phyloP scores from a whole-genome alignment of 2,329 filamentous ascomycete genomes.

The Alternaria sp. region DNA sequence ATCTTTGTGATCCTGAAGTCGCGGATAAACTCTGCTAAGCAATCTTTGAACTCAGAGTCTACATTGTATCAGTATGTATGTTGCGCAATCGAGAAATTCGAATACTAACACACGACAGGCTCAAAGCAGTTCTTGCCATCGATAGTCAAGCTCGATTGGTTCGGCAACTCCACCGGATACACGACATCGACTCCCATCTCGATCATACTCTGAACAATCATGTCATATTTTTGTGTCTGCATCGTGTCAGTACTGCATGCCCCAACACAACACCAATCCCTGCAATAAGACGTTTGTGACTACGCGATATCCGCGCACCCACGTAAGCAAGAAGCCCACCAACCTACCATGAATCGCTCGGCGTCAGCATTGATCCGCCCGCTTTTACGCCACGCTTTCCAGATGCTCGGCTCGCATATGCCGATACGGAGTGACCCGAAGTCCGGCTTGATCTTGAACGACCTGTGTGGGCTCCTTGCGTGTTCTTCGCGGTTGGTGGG shows the following conservation, averaged over 20 bases:
- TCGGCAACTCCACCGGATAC: conserved; percentile 47
- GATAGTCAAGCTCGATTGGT: conserved; percentile 42
- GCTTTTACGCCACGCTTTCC: conserved; percentile 48
- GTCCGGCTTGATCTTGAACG: conserved; percentile 46
- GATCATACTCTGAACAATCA: conserved; percentile 47
- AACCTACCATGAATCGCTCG: conserved; percentile 50
- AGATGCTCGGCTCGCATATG: conserved; percentile 50
- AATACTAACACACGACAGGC: conserved; percentile 47
- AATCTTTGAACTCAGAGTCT: conserved; percentile 50
- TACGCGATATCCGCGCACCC: conserved; percentile 7
- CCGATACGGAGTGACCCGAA: conserved; percentile 46
- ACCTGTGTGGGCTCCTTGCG: conserved; percentile 31
- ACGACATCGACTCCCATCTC: conserved; percentile 50
- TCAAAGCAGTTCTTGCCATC: conserved; percentile 49
- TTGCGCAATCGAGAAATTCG: too few relatives aligned
- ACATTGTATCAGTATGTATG: conserved; percentile 10
- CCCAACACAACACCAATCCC: conserved; percentile 7
- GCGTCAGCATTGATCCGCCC: conserved; percentile 49
- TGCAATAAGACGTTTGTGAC: conserved; percentile 2
- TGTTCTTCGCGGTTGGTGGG: conserved; percentile 42
- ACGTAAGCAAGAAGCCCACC: conserved; percentile 8
- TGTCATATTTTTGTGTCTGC: conserved; percentile 49
- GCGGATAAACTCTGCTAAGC: conserved; percentile 45
- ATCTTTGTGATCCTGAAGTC: conserved; percentile 49
- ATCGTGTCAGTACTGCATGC: conserved; percentile 22